Evolutionary conservation across 1,284 basidiomycete species (phyloP).

Genomic region (Fomitopsis schrenkii): DNA sequence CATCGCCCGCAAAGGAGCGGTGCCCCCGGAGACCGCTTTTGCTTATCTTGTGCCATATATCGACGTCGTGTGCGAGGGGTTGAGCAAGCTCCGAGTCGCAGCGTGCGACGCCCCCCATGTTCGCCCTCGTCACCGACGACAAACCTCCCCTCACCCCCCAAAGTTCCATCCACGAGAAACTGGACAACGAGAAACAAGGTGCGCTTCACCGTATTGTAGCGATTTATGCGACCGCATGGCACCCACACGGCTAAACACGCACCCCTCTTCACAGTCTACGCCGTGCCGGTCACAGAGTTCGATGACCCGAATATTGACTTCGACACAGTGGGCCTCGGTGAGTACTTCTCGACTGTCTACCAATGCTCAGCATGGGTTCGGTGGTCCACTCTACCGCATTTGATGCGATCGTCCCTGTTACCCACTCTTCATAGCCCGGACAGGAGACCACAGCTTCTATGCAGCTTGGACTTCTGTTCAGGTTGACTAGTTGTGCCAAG

Average conservation of each 20-base stretch:
- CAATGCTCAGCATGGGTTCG: too few species aligned
- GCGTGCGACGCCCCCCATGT: slow-evolving; percentile 24
- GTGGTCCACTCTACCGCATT: not conserved
- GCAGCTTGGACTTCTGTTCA: too few species aligned
- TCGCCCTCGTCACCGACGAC: slow-evolving; percentile 19
- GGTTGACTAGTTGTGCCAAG: too few species aligned
- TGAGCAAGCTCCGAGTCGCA: not conserved
- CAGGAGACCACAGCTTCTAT: too few species aligned
- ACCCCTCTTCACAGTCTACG: not conserved
- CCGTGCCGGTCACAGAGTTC: slow-evolving; percentile 35
- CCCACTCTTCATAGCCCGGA: too few species aligned
- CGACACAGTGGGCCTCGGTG: slow-evolving; percentile 29
- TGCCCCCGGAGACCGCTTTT: not conserved
- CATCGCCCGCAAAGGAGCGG: not conserved
- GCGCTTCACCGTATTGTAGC: not conserved
- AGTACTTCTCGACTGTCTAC: slow-evolving; percentile 1
- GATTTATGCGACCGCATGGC: not conserved
- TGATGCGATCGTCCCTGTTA: too few species aligned
- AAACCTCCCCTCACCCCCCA: slow-evolving; percentile 11
- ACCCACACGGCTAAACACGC: not conserved
- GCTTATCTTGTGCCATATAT: not conserved
- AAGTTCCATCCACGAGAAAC: slow-evolving; percentile 29
- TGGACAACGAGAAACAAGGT: slow-evolving; percentile 19
- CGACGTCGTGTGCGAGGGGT: slow-evolving; percentile 7
- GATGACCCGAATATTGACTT: slow-evolving; percentile 66